A percentile compares a stretch with the other conserved stretches of the same genome.
Evolutionary conservation across 2,329 filamentous ascomycete genomes (phyloP).

Genomic region (Aspergillus tanneri): DNA sequence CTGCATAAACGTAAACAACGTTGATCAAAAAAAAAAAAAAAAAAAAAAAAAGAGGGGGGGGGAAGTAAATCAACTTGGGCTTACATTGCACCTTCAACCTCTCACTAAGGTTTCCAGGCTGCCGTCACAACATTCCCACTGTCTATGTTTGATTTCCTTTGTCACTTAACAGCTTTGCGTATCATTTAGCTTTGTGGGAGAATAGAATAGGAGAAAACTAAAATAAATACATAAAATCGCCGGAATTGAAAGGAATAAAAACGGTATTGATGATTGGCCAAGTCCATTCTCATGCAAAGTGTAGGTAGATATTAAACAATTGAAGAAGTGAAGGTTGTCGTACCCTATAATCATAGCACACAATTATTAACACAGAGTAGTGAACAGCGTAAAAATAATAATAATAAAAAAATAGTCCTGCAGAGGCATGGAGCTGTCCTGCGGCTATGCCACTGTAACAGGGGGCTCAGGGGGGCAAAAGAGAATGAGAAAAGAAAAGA

Average conservation of each 20-base stretch:
- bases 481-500: constrained; percentile 4
- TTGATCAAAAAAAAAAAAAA: no score
- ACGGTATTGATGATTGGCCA: constrained; percentile 7
- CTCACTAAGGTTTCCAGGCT: not conserved
- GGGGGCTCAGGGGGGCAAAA: no score
- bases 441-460: constrained; percentile 31
- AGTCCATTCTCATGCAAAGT: constrained; percentile 8
- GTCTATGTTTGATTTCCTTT: no score
- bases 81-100: not conserved
- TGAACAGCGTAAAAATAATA: no score
- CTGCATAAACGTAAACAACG: no score
- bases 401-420: constrained; percentile 15
- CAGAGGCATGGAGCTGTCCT: constrained; percentile 30
- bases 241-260: constrained; percentile 1
- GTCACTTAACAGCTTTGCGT: no score
- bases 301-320: constrained; percentile 12
- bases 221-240: not conserved
- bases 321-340: constrained; percentile 25
- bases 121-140: no score
- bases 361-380: constrained; percentile 37
- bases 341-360: constrained; percentile 20
- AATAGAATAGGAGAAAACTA: not conserved
- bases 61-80: no score
- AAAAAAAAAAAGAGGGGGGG: no score
- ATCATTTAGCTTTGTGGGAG: no score